Percentiles rank a stretch among this genome's conserved stretches.
Evolutionary conservation across 2,329 filamentous ascomycete genomes (phyloP).

Genomic region (Colletotrichum siamense): DNA sequence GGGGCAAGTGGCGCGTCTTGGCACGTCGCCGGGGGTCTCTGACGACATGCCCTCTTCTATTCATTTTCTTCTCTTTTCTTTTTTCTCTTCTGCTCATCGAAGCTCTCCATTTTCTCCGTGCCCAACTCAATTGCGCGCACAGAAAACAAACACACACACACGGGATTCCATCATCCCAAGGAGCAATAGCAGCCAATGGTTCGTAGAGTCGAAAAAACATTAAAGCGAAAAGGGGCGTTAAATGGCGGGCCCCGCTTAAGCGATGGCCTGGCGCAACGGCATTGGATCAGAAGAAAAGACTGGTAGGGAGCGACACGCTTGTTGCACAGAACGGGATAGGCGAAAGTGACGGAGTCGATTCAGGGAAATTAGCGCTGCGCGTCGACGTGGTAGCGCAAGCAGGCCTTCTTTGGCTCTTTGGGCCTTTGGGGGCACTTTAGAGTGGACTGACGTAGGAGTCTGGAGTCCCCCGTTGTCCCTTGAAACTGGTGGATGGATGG

Average conservation of each 20-base stretch:
- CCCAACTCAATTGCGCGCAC: not conserved
- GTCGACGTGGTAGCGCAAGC: not conserved
- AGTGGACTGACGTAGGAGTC: not conserved
- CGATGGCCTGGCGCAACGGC: not conserved
- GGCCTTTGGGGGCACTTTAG: not conserved
- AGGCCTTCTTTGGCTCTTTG: not conserved
- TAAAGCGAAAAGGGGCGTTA: not conserved
- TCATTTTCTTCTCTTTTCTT: not conserved
- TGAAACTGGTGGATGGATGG: not conserved
- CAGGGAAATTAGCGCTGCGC: slow-evolving; percentile 15
- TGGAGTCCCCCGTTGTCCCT: not conserved
- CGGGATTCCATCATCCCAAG: not conserved
- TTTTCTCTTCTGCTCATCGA: not conserved
- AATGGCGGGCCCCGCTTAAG: slow-evolving; percentile 2
- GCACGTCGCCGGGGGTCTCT: slow-evolving; percentile 17
- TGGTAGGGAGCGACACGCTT: not conserved
- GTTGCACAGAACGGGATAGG: not conserved
- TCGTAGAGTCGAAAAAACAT: not conserved
- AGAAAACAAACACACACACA: not conserved
- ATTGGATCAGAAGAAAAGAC: not conserved
- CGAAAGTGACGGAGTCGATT: not conserved
- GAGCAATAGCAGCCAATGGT: not conserved
- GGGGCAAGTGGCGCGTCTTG: slow-evolving; percentile 9
- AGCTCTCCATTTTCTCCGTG: not conserved
- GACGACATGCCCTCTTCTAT: not conserved